Evolutionary conservation across 2,329 filamentous ascomycete species (phyloP).

Genomic region (Penicillium fuscoglaucum): DNA sequence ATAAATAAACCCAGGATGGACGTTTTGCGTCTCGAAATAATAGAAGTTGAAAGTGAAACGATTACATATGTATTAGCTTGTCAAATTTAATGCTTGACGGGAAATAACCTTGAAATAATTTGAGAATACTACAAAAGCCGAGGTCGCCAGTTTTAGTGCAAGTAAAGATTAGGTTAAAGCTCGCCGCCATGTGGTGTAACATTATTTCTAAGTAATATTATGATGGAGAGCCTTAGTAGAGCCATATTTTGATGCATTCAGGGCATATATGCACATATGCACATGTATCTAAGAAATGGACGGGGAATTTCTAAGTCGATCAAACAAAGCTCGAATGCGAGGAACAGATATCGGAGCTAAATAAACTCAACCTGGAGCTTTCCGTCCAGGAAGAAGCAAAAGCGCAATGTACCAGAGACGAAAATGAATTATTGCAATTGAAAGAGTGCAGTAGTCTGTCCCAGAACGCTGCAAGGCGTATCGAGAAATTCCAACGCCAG

Average conservation of each 20-base stretch:
- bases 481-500: slow-evolving; percentile 21
- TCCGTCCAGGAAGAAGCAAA: not conserved
- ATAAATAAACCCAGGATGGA: not conserved
- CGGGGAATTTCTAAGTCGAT: not conserved
- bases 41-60: no score
- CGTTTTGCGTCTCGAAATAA: no score
- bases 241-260: not conserved
- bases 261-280: not conserved
- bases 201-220: not conserved
- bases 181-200: not conserved
- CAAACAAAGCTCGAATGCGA: not conserved
- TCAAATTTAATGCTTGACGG: no score
- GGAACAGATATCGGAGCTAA: not conserved
- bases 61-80: no score
- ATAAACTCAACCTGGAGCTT: not conserved
- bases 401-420: not conserved
- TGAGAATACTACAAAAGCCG: no score
- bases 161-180: no score
- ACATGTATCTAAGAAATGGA: not conserved
- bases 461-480: slow-evolving; percentile 6
- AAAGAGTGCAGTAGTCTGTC: slow-evolving; percentile 10
- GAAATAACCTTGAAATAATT: no score
- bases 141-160: no score
- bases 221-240: not conserved
- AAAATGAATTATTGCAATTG: slow-evolving; percentile 3